Evolutionary conservation across 1,139 yeast species (phyloP).

Genomic region (Blastobotrys proliferans): DNA sequence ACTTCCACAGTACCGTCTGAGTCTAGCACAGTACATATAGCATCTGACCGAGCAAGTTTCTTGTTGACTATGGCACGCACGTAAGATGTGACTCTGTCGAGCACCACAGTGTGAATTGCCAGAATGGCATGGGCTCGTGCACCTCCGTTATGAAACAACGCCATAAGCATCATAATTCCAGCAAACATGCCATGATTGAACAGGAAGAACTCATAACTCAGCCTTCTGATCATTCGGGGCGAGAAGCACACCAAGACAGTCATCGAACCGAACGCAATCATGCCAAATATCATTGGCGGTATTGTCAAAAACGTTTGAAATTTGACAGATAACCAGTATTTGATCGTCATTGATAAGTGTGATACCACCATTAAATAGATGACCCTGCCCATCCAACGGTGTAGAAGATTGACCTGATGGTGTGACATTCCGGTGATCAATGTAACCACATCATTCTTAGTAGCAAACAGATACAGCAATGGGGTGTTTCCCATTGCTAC

Average conservation of each 20-base stretch:
- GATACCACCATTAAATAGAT: conserved; percentile 41
- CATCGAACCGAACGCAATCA: conserved; percentile 43
- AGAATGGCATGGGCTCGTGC: conserved; percentile 39
- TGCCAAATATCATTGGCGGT: conserved; percentile 51
- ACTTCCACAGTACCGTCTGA: conserved; percentile 37
- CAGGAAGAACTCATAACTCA: conserved; percentile 45
- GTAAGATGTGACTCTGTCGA: conserved; percentile 42
- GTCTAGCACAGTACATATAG: conserved; percentile 42
- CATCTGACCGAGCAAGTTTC: conserved; percentile 41
- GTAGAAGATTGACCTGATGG: conserved; percentile 41
- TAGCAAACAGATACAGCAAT: conserved; percentile 37
- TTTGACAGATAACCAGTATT: conserved; percentile 43
- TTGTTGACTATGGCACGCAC: conserved; percentile 37
- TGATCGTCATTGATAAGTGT: conserved; percentile 37
- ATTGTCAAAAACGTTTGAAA: conserved; percentile 42
- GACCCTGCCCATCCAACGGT: conserved; percentile 45
- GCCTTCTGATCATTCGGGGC: conserved; percentile 38
- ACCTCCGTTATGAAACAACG: conserved; percentile 43
- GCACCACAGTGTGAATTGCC: conserved; percentile 45
- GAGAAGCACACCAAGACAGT: conserved; percentile 41
- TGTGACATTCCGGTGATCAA: conserved; percentile 43
- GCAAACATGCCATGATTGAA: conserved; percentile 44
- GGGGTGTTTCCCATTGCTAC: conserved; percentile 46
- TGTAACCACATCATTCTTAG: conserved; percentile 43
- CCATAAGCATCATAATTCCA: conserved; percentile 44